Conservation (phyloP, 108 stramenopile genomes). For the Phaeodactylum tricornutum region DNA sequence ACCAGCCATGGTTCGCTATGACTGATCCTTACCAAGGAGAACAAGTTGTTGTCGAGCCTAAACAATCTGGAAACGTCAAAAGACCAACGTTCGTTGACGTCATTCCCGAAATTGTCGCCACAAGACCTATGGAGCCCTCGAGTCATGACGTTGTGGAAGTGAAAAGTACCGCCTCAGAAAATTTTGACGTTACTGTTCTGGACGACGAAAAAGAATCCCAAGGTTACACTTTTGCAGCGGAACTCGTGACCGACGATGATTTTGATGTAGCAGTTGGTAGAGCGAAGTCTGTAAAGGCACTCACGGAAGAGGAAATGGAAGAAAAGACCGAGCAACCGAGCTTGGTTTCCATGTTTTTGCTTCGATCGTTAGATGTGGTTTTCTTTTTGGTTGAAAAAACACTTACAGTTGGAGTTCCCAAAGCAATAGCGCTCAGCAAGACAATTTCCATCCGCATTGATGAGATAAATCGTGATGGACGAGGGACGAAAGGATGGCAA, state of each 20-base stretch:
- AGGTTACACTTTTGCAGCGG: slow-evolving; percentile 28
- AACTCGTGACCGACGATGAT: slow-evolving; percentile 57
- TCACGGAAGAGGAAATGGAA: slow-evolving; percentile 7
- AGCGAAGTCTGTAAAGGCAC: slow-evolving; percentile 25
- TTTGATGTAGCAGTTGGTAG: slow-evolving; percentile 44
- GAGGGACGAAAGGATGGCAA: slow-evolving; percentile 8
- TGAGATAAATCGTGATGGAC: background rate
- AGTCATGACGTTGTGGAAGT: slow-evolving; percentile 5
- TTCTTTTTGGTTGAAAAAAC: slow-evolving; percentile 63
- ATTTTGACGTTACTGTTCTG: slow-evolving; percentile 18
- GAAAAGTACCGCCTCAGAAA: slow-evolving; percentile 21
- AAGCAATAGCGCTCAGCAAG: background rate
- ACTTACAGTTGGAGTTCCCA: slow-evolving; percentile 22
- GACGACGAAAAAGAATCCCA: slow-evolving; percentile 22
- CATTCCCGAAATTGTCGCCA: slow-evolving; percentile 1
- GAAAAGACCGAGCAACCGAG: slow-evolving; percentile 25
- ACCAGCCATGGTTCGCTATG: too few species aligned
- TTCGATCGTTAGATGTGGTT: slow-evolving; percentile 49
- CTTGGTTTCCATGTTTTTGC: slow-evolving; percentile 21
- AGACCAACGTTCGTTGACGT: slow-evolving; percentile 14
- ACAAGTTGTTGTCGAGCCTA: background rate
- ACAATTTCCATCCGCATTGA: background rate
- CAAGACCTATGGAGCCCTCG: background rate
- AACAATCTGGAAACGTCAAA: background rate
- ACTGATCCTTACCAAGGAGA: too few species aligned